Evolutionary conservation across 768 basidiomycete species (phyloP).

Genomic region (Boletus reticuloceps): DNA sequence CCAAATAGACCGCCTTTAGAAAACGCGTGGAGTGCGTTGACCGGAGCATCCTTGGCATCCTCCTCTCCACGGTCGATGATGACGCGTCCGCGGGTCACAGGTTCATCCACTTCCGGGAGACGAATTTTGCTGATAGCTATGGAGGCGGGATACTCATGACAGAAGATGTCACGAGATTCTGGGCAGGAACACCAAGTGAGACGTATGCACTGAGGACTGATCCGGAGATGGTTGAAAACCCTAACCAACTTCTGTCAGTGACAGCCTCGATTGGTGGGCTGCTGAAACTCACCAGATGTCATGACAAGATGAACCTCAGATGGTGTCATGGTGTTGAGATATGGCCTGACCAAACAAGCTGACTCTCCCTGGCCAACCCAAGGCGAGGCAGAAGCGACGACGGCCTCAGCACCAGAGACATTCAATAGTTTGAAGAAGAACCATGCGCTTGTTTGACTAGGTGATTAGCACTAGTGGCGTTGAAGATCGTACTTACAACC

Average conservation of each 20-base stretch:
- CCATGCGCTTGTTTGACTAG: slow-evolving; percentile 59
- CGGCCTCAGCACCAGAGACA: slow-evolving; percentile 92
- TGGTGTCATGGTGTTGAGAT: slow-evolving; percentile 80
- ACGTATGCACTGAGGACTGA: slow-evolving; percentile 88
- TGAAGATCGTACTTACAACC: slow-evolving; percentile 55
- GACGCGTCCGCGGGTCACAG: slow-evolving; percentile 79
- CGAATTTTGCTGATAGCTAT: slow-evolving; percentile 91
- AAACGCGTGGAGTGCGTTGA: slow-evolving; percentile 88
- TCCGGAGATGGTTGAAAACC: slow-evolving; percentile 91
- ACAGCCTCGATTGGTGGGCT: not conserved
- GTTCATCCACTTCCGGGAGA: slow-evolving; percentile 79
- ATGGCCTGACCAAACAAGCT: slow-evolving; percentile 81
- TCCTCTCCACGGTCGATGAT: slow-evolving; percentile 76
- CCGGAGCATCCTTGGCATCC: slow-evolving; percentile 51
- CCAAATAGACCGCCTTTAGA: slow-evolving; percentile 83
- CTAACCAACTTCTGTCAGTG: slow-evolving; percentile 23
- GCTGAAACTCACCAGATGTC: slow-evolving; percentile 62
- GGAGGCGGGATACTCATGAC: slow-evolving; percentile 94
- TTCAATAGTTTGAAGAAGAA: slow-evolving; percentile 91
- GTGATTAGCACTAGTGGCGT: not conserved
- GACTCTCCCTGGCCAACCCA: slow-evolving; percentile 92
- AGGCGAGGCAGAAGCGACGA: slow-evolving; percentile 90
- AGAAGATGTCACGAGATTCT: slow-evolving; percentile 82
- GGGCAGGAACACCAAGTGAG: slow-evolving; percentile 68
- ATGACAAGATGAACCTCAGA: slow-evolving; percentile 86